Evolutionary conservation across 495 filamentous ascomycete species (phyloP), one percentile per base, ranked within the genome.

Genomic region (Penicillium subrubescens): DNA sequence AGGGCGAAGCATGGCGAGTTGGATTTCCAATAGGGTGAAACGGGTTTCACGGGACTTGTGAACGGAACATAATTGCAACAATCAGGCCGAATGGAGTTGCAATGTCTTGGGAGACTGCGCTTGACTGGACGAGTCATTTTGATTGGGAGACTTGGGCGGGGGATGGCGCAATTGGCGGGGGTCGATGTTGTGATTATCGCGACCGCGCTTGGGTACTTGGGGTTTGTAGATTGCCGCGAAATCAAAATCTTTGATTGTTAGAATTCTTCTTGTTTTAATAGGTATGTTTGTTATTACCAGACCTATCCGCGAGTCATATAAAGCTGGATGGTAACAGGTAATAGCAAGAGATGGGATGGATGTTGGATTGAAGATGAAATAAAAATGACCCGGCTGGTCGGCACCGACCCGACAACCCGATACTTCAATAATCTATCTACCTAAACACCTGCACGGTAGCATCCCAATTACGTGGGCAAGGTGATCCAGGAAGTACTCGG

Each of bases 81-180:
- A 8, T 48, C 21, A 25, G 6, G 51, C 19, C n/a, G 27, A 34
- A 56, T 48, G 11, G 37, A 29, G 11, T 34, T 41, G 41, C 34
- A 39, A 35, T 10, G 14, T 34, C 56, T 21, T 23, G 44, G 44
- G 55, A 19, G 31, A 25, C 1, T 39, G 53, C 21, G 53, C n/a
- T 23, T 56, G n/a, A 25, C n/a, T 39, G 34, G 44, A 4, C 10
- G 21, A 48, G 46, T 17, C n/a, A 17, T 11, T 37, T 35, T 71
- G 61, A 71, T 69, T 69, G 66, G 69, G 19, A 48, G 60, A 56
- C 27, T 63, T 21, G 14, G n/a, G 12, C 14, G 19, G n/a, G 23
- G 15, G 61, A 76, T 76, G 74, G 74, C 72, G 74, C 71, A 71
- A 76, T 76, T 63, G 60, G 63, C 57, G 67, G 67, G 67, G 69